phyloP scores from a whole-genome alignment of 1,284 basidiomycete genomes.

The Ustilago crameri region DNA sequence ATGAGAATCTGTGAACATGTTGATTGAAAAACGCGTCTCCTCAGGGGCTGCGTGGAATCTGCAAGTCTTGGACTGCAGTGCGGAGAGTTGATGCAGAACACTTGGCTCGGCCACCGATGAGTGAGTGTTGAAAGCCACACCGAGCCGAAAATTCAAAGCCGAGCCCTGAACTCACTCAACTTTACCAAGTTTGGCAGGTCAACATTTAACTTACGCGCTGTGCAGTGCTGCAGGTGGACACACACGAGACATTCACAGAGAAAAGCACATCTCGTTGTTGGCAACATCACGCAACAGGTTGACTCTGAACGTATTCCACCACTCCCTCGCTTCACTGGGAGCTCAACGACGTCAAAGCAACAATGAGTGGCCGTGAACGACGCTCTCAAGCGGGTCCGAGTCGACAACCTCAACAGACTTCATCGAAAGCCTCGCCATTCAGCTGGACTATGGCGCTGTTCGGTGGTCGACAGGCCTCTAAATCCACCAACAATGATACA shows the following conservation, averaged over 20 bases:
- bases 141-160: background rate
- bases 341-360: background rate
- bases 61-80: too few species aligned
- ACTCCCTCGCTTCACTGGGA: too few species aligned
- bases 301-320: too few species aligned
- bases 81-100: too few species aligned
- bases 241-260: too few species aligned
- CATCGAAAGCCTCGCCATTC: constrained; percentile 12
- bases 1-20: too few species aligned
- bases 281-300: too few species aligned
- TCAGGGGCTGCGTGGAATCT: too few species aligned
- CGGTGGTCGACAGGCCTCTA: constrained; percentile 16
- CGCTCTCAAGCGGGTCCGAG: constrained; percentile 20
- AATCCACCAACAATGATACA: background rate
- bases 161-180: background rate
- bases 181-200: background rate
- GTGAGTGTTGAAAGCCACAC: background rate
- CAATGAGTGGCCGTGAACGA: constrained; percentile 8
- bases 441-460: constrained; percentile 38
- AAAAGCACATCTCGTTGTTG: too few species aligned
- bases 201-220: too few species aligned
- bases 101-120: background rate
- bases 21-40: too few species aligned
- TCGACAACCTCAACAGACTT: constrained; percentile 3
- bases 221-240: too few species aligned